Conservation (phyloP, 345 rosid genomes). For the Noccaea caerulescens region DNA sequence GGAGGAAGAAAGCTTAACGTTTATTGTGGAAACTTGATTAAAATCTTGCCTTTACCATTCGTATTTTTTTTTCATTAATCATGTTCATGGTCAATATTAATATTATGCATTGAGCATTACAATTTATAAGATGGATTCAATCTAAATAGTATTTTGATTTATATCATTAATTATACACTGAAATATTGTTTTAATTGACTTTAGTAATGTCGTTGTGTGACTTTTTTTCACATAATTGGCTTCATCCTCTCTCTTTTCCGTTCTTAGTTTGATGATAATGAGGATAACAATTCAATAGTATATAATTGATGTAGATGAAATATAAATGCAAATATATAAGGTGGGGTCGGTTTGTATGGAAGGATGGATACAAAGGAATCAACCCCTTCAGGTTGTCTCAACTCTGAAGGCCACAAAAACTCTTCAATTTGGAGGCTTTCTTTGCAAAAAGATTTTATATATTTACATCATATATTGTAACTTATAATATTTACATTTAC, state of each 20-base stretch:
- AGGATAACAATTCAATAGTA: too few species aligned
- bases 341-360: conserved; percentile 54
- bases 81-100: not conserved
- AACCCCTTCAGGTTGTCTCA: conserved; percentile 46
- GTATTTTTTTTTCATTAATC: too few species aligned
- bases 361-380: conserved; percentile 48
- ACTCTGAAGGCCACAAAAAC: conserved; percentile 33
- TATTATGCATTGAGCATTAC: too few species aligned
- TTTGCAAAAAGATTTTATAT: not conserved
- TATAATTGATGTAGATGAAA: not conserved
- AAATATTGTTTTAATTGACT: too few species aligned
- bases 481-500: not conserved
- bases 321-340: conserved; percentile 37
- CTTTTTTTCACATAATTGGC: not conserved
- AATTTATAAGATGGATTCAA: too few species aligned
- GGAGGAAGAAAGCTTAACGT: not conserved
- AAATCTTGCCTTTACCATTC: not conserved
- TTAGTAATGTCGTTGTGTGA: too few species aligned
- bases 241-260: not conserved
- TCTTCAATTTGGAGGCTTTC: conserved; percentile 20
- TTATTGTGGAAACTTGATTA: not conserved
- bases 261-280: not conserved
- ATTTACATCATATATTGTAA: not conserved
- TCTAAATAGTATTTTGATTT: too few species aligned
- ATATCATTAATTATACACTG: too few species aligned